A percentile compares a stretch with the other conserved stretches of the same genome.
Conservation (phyloP, 164 flowering plant genomes). For the Tinospora cordifolia region DNA sequence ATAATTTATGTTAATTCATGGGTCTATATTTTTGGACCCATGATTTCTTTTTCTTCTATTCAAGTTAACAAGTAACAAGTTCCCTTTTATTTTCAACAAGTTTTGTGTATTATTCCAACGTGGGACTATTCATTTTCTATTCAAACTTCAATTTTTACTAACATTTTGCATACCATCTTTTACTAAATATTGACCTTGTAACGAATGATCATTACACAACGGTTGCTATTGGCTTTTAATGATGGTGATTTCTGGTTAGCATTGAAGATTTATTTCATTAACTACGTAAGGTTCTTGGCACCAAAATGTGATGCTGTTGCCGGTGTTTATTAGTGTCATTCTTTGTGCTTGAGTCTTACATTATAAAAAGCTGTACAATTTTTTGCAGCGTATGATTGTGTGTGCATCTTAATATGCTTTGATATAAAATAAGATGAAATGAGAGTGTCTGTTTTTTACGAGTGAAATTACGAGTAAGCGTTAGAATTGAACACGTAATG, state of each 20-base stretch:
- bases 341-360: not conserved
- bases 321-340: not conserved
- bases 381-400: not conserved
- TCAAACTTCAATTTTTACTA: too few relatives aligned
- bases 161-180: not conserved
- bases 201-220: not conserved
- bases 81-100: too few relatives aligned
- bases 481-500: not conserved
- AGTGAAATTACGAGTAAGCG: not conserved
- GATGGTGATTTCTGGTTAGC: not conserved
- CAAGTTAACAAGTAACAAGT: too few relatives aligned
- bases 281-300: not conserved
- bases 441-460: too few relatives aligned
- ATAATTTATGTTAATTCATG: too few relatives aligned
- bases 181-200: not conserved
- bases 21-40: too few relatives aligned
- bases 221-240: not conserved
- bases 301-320: not conserved
- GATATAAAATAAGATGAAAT: not conserved
- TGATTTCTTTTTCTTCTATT: too few relatives aligned
- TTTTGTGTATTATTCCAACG: too few relatives aligned
- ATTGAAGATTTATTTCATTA: not conserved
- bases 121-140: too few relatives aligned
- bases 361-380: not conserved
- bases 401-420: not conserved